Conservation (phyloP, 192 early-diverging fungal species). For the Haplosporangium gracile region DNA sequence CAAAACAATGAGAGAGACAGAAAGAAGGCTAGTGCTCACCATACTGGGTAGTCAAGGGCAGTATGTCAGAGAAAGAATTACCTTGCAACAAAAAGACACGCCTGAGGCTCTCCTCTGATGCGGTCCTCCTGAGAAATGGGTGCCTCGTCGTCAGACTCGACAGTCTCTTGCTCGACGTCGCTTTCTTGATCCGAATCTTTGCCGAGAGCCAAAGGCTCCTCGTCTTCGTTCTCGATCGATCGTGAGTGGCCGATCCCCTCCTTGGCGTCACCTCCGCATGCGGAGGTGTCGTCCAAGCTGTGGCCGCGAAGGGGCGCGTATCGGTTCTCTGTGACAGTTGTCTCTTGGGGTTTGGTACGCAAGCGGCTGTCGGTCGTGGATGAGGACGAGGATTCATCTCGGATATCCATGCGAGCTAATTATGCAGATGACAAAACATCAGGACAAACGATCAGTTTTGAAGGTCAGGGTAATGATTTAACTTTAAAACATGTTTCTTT, state of each 20-base stretch:
- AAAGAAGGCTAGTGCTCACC: not conserved
- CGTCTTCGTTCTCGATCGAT: conserved; percentile 3
- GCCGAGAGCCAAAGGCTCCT: not conserved
- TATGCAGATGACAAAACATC: not conserved
- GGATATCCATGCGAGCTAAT: not conserved
- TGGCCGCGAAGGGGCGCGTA: not conserved
- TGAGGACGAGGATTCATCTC: not conserved
- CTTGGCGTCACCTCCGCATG: not conserved
- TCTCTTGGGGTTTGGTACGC: not conserved
- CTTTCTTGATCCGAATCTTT: not conserved
- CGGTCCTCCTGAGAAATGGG: not conserved
- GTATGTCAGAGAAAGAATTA: conserved; percentile 26
- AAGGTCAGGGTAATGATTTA: not conserved
- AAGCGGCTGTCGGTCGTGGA: not conserved
- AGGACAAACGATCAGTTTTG: not conserved
- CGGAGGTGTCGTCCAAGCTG: not conserved
- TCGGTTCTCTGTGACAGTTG: not conserved
- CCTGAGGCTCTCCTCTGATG: conserved; percentile 59
- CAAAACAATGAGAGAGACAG: not conserved
- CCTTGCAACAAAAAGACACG: conserved; percentile 85
- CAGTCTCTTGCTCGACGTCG: not conserved
- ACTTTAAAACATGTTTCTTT: not conserved
- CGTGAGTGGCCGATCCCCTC: not conserved
- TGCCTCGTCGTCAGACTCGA: not conserved
- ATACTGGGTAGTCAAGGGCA: not conserved